Conservation (phyloP, 2,329 filamentous ascomycete species). For the Cladosporium sp. region DNA sequence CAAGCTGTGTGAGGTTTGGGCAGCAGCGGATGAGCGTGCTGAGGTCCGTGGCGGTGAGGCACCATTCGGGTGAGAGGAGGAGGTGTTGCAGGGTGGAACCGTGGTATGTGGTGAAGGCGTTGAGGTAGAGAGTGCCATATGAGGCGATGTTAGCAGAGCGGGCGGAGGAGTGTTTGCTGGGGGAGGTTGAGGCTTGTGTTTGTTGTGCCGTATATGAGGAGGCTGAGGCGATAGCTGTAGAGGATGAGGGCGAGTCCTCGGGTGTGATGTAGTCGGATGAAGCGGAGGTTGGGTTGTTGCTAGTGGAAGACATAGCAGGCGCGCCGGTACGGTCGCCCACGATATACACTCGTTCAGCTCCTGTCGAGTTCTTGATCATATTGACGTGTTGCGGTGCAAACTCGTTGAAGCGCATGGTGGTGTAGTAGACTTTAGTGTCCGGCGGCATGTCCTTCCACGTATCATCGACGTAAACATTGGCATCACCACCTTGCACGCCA, state of each 20-base stretch:
- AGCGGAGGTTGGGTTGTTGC: constrained; percentile 1
- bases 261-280: constrained; percentile 15
- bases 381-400: constrained; percentile 26
- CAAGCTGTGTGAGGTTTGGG: constrained; percentile 57
- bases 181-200: constrained; percentile 12
- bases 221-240: background rate
- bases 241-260: constrained; percentile 18
- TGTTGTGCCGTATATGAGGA: constrained; percentile 12
- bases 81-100: constrained; percentile 52
- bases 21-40: constrained; percentile 50
- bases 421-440: constrained; percentile 16
- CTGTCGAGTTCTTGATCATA: constrained; percentile 30
- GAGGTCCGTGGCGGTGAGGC: constrained; percentile 46
- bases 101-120: constrained; percentile 49
- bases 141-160: background rate
- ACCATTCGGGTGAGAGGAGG: constrained; percentile 54
- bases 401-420: constrained; percentile 22
- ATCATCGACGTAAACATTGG: constrained; percentile 51
- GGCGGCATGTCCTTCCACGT: constrained; percentile 43
- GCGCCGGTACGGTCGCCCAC: constrained; percentile 30
- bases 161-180: background rate
- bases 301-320: constrained; percentile 14
- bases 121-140: constrained; percentile 38
- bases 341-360: constrained; percentile 41
- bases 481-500: constrained; percentile 27